phyloP scores from a whole-genome alignment of 2,329 filamentous ascomycete genomes.

The Penicillium sp. region DNA sequence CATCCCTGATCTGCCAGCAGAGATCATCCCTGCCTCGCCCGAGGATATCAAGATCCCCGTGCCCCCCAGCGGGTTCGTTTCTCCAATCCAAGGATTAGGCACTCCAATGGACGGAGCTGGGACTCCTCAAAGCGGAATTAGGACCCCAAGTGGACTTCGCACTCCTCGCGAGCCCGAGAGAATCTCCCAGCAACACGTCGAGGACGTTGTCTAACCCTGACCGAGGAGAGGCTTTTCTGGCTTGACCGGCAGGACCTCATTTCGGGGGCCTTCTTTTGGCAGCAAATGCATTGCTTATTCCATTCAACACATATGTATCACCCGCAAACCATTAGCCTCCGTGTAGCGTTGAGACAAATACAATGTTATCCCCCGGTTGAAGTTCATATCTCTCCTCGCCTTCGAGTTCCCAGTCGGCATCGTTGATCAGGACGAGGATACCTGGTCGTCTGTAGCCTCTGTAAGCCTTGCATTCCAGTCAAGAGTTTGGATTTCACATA shows the following conservation, averaged over 20 bases:
- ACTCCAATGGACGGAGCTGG: slow-evolving; percentile 43
- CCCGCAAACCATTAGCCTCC: slow-evolving; percentile 64
- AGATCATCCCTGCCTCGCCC: slow-evolving; percentile 74
- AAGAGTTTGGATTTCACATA: slow-evolving; percentile 55
- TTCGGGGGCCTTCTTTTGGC: neutral
- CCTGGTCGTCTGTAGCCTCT: slow-evolving; percentile 74
- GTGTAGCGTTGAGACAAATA: slow-evolving; percentile 96
- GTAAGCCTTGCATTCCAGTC: slow-evolving; percentile 8
- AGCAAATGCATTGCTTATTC: slow-evolving; percentile 2
- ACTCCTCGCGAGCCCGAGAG: slow-evolving; percentile 48
- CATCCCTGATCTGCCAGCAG: slow-evolving; percentile 68
- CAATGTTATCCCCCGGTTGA: slow-evolving; percentile 77
- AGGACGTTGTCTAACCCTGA: slow-evolving; percentile 46
- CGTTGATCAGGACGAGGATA: slow-evolving; percentile 94
- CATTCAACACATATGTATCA: slow-evolving; percentile 1
- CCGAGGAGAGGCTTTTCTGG: neutral
- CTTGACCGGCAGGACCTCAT: neutral
- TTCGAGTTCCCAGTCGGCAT: slow-evolving; percentile 97
- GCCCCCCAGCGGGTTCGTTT: slow-evolving; percentile 57
- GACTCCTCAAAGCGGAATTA: slow-evolving; percentile 47
- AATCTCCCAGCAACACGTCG: slow-evolving; percentile 48
- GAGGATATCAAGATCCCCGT: slow-evolving; percentile 81
- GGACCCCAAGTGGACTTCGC: slow-evolving; percentile 30
- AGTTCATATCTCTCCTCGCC: slow-evolving; percentile 90
- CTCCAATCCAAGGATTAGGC: slow-evolving; percentile 47